Percentiles rank a stretch among this genome's conserved stretches.
Evolutionary conservation across 2,329 filamentous ascomycete species (phyloP).

Genomic region (Stagonosporopsis rhizophila): DNA sequence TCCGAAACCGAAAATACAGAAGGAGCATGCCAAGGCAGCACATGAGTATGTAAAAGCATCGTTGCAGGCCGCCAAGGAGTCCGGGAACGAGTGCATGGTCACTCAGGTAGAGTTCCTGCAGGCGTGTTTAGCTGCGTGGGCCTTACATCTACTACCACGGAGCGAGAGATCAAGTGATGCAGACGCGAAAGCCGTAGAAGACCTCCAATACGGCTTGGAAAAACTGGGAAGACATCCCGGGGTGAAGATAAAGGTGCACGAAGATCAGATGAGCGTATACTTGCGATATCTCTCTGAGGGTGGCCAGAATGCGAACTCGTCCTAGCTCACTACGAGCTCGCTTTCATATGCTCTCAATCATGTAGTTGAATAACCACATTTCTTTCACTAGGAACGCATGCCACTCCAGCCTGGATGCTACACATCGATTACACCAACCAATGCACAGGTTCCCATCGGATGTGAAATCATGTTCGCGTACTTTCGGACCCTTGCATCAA

Average conservation of each 20-base stretch:
- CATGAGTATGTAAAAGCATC: slow-evolving; percentile 17
- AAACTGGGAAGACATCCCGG: neutral
- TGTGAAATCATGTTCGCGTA: neutral
- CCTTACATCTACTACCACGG: slow-evolving; percentile 8
- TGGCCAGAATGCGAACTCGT: neutral
- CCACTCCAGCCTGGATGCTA: neutral
- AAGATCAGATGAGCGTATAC: neutral
- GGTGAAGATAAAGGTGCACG: neutral
- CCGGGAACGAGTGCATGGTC: slow-evolving; percentile 19
- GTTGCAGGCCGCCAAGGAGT: slow-evolving; percentile 12
- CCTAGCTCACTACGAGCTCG: neutral
- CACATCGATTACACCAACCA: neutral
- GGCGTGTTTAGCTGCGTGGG: slow-evolving; percentile 21
- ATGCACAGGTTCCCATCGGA: neutral
- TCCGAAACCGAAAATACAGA: neutral
- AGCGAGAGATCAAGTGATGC: neutral
- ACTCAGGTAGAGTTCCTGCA: slow-evolving; percentile 23
- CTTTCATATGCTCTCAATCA: neutral
- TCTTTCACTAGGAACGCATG: no score
- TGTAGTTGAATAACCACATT: neutral
- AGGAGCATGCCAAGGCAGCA: slow-evolving; percentile 18
- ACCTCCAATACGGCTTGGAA: neutral
- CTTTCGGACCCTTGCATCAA: neutral
- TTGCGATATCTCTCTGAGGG: neutral
- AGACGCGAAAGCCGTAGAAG: neutral